Evolutionary conservation across 495 filamentous ascomycete species (phyloP), one percentile per base, ranked within the genome.

Genomic region (Trichoderma virens): DNA sequence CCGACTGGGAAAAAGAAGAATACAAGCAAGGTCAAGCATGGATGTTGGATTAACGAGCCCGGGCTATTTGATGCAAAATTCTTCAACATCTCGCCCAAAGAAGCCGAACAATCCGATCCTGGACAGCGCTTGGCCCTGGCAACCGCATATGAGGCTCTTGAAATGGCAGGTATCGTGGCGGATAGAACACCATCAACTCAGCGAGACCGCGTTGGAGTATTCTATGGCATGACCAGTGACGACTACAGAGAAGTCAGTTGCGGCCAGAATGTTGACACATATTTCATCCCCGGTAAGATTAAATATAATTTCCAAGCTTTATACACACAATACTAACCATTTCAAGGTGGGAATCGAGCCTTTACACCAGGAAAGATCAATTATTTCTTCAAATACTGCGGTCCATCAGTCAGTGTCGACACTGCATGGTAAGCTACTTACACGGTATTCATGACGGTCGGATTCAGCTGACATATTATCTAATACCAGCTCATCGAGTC

Each of bases 41-140:
- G 91, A 16, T 90, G 87, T 72, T 95, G 88, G 74, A 87, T 93
- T 61, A 82, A 91, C 30, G 79, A 90, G 62, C 88, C 90, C 0
- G 87, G 86, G 14, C 72, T 86, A 9, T 95, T 95, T 70, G 91
- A 95, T 64, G 80, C 88, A 47, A 78, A 83, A 0, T 90, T 92
- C 74, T 93, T 93, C 85, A 90, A 90, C 73, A 92, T 94, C 81
- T 93, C 91, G 30, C 90, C 91, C 0, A 85, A 89, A 60, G 90
- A 95, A 75, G 91, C 91, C 5, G 78, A 82, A 31, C 88, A 91
- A 62, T 89, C 86, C 0, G 91, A 96, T 71, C 91, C 91, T 2
- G 85, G 87, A 67, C 91, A 93, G 67, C 82, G 91, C 28, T 74
- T 92, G 56, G 85, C 87, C 2, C 77, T 96, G 5, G 79, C 87